Evolutionary conservation across 2,329 filamentous ascomycete genomes (phyloP).

Genomic region (Coniochaeta pulveracea): DNA sequence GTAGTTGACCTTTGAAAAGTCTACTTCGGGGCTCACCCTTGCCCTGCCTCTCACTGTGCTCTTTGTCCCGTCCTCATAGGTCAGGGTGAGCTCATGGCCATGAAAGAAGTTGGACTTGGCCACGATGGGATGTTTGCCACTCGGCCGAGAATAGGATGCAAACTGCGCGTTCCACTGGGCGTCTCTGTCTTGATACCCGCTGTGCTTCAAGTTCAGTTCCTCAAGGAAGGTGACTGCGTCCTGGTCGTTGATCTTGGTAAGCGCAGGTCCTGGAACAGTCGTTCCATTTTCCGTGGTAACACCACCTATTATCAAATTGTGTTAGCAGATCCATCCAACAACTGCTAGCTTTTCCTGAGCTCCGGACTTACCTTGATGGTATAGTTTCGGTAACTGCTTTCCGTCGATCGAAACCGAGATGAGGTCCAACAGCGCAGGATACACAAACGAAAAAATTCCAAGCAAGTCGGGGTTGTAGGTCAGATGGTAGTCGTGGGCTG

Average conservation of each 20-base stretch:
- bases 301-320: background rate
- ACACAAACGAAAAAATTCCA: slow-evolving; percentile 35
- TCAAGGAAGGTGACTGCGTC: slow-evolving; percentile 37
- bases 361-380: slow-evolving; percentile 29
- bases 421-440: slow-evolving; percentile 22
- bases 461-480: slow-evolving; percentile 41
- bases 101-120: slow-evolving; percentile 16
- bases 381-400: slow-evolving; percentile 44
- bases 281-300: slow-evolving; percentile 21
- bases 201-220: slow-evolving; percentile 29
- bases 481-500: slow-evolving; percentile 56
- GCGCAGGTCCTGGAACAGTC: slow-evolving; percentile 20
- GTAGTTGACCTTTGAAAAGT: slow-evolving; percentile 19
- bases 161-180: slow-evolving; percentile 34
- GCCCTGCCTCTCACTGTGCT: slow-evolving; percentile 16
- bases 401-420: slow-evolving; percentile 53
- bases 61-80: slow-evolving; percentile 20
- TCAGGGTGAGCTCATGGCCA: slow-evolving; percentile 18
- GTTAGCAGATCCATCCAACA: too few relatives aligned
- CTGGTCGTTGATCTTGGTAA: slow-evolving; percentile 45
- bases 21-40: slow-evolving; percentile 12
- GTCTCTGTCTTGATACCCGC: slow-evolving; percentile 42
- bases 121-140: slow-evolving; percentile 9
- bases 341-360: too few relatives aligned
- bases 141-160: slow-evolving; percentile 15